These are phyloP conservation scores for Eucalyptus curtisii DNA, from an alignment of 345 rosid genomes.

Conservation along the genomic window DNA sequence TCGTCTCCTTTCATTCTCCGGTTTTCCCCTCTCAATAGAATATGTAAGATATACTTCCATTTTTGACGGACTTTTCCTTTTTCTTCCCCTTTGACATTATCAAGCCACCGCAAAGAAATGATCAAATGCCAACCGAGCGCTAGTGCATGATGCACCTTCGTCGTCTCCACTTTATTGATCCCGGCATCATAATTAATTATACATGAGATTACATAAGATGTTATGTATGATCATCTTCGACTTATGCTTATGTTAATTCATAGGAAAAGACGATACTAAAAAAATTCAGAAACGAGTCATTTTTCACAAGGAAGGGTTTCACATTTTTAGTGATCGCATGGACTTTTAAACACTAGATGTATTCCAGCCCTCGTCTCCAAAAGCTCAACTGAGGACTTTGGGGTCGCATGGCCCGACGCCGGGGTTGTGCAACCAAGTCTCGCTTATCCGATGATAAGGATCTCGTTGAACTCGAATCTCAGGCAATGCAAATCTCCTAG, in stretches of 20 bases:
- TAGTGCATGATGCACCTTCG: neutral
- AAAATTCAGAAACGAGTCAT: neutral
- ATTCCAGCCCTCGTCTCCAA: too few species aligned
- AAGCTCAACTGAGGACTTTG: neutral
- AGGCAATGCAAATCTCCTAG: neutral
- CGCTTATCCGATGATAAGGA: neutral
- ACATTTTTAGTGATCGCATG: accelerated
- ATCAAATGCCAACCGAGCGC: neutral
- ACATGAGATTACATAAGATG: neutral
- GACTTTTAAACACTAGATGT: neutral
- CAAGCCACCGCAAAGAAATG: neutral
- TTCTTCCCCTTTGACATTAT: neutral
- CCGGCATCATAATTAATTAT: neutral
- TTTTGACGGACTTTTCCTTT: neutral
- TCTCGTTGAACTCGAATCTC: neutral
- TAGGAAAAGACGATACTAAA: accelerated
- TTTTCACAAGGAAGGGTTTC: neutral
- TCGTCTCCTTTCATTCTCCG: accelerated
- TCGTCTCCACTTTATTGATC: neutral
- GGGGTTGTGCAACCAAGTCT: neutral
- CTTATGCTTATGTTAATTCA: neutral
- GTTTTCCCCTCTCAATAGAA: neutral
- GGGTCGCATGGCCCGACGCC: neutral
- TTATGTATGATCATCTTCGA: neutral
- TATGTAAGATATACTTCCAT: neutral